Percentiles rank a stretch among this genome's conserved stretches.
Evolutionary conservation across 1,284 basidiomycete genomes (phyloP).

Genomic region (Xerocomus amazonicus): DNA sequence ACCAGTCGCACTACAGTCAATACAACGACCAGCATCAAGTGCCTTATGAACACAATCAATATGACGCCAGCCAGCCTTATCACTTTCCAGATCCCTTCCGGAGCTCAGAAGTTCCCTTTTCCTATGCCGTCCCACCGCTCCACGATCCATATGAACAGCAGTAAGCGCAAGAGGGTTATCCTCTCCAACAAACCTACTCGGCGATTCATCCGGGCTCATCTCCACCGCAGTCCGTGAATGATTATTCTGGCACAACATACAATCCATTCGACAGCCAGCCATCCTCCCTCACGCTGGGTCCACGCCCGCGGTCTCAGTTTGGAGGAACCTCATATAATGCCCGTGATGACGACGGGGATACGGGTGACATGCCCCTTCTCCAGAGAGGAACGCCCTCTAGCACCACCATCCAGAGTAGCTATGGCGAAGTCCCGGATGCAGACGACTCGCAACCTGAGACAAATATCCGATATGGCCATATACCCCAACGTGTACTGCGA

Average conservation of each 20-base stretch:
- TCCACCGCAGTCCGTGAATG: constrained; percentile 25
- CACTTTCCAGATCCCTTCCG: constrained; percentile 24
- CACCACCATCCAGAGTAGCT: constrained; percentile 42
- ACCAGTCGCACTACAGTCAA: constrained; percentile 15
- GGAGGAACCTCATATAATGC: constrained; percentile 37
- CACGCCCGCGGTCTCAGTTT: constrained; percentile 25
- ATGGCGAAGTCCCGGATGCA: constrained; percentile 37
- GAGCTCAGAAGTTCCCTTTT: constrained; percentile 16
- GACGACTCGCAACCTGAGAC: constrained; percentile 41
- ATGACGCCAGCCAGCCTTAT: constrained; percentile 27
- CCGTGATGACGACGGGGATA: constrained; percentile 38
- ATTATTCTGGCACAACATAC: constrained; percentile 25
- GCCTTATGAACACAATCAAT: constrained; percentile 26
- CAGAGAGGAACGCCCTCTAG: constrained; percentile 38
- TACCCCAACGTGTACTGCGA: constrained; percentile 82
- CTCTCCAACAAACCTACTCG: constrained; percentile 20
- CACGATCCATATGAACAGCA: constrained; percentile 33
- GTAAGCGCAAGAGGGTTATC: constrained; percentile 26
- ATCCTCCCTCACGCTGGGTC: constrained; percentile 14
- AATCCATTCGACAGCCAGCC: constrained; percentile 22
- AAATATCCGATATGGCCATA: constrained; percentile 78
- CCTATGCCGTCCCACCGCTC: constrained; percentile 18
- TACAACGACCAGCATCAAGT: constrained; percentile 16
- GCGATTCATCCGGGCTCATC: constrained; percentile 11
- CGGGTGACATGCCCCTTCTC: constrained; percentile 65